phyloP scores from a whole-genome alignment of 2,329 filamentous ascomycete species.

The Xylaria sp. region DNA sequence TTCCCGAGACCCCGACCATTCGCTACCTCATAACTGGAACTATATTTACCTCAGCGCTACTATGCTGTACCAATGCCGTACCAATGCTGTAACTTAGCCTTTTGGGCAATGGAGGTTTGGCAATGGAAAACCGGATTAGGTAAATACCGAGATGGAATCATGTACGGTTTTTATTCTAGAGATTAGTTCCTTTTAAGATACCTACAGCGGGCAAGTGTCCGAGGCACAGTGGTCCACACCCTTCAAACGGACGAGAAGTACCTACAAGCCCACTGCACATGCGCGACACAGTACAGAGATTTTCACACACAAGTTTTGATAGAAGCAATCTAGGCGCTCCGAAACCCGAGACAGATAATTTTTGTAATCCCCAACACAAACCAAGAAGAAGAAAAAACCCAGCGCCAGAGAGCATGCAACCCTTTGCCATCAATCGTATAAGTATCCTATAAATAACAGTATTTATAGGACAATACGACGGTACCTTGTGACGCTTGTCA shows the following conservation, averaged over 20 bases:
- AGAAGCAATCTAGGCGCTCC: not conserved
- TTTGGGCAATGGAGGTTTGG: constrained; percentile 1
- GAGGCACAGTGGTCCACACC: not conserved
- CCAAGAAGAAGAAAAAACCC: too few relatives aligned
- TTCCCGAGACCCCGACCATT: not conserved
- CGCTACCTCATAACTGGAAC: not conserved
- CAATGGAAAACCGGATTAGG: constrained; percentile 20
- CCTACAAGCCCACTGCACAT: not conserved
- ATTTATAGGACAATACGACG: not conserved
- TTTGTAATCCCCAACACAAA: not conserved
- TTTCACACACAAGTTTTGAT: not conserved
- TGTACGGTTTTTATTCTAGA: not conserved
- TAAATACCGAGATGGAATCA: constrained; percentile 21
- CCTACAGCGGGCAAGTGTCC: not conserved
- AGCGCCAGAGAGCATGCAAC: not conserved
- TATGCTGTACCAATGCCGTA: not conserved
- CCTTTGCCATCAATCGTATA: not conserved
- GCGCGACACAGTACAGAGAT: constrained; percentile 4
- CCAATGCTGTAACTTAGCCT: constrained; percentile 15
- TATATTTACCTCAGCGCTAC: constrained; percentile 16
- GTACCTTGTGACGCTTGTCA: constrained; percentile 20
- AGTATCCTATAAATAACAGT: constrained; percentile 25
- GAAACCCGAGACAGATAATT: constrained; percentile 14
- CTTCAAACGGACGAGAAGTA: not conserved
- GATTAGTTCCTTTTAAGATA: not conserved